Evolutionary conservation across 306 rosid species (phyloP).

Genomic region (Urtica urens): DNA sequence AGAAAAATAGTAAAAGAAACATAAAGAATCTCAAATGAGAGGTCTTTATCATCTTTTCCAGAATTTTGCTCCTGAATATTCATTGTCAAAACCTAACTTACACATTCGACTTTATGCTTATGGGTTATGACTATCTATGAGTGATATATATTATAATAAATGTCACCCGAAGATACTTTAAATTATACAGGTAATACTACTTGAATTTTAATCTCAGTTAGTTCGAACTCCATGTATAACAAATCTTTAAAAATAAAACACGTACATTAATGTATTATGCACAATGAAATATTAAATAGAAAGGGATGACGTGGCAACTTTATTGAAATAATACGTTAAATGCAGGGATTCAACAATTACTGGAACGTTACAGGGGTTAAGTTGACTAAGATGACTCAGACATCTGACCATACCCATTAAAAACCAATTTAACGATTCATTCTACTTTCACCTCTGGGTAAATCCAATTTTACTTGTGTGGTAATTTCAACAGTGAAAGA

Average conservation of each 20-base stretch:
- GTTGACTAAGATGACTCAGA: neutral
- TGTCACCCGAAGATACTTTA: too few species aligned
- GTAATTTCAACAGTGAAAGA: neutral
- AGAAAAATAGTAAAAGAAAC: neutral
- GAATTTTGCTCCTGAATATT: neutral
- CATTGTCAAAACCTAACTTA: neutral
- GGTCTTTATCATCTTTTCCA: neutral
- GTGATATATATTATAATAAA: too few species aligned
- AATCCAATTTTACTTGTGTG: neutral
- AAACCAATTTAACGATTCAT: neutral
- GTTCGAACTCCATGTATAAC: too few species aligned
- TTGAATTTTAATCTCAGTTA: too few species aligned
- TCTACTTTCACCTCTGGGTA: neutral
- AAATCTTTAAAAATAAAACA: too few species aligned
- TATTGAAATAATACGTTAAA: too few species aligned
- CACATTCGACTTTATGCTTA: too few species aligned
- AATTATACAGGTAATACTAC: too few species aligned
- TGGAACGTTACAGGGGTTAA: neutral
- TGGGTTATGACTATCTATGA: too few species aligned
- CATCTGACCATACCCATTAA: neutral
- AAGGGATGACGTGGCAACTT: too few species aligned
- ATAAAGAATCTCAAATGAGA: conserved; percentile 4
- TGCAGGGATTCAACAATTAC: neutral
- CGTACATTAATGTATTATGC: too few species aligned
- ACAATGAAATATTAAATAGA: too few species aligned